A percentile compares a stretch with the other conserved stretches of the same genome.
These are phyloP conservation scores for Raddia distichophylla DNA, from an alignment of 176 grass and related monocot genomes.

Conservation along the genomic window DNA sequence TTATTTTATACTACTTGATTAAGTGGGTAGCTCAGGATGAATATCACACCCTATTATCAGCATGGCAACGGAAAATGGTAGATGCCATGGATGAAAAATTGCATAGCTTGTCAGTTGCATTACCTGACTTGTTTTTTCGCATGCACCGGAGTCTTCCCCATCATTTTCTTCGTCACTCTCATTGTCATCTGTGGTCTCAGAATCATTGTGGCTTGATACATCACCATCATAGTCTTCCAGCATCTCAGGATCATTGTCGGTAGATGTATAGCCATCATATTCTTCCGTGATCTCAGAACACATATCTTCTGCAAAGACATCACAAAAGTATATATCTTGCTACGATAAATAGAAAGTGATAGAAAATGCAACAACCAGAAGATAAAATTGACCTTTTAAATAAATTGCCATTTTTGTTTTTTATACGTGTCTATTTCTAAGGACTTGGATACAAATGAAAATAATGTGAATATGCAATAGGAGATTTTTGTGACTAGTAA, in stretches of 20 bases:
- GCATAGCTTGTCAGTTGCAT: background rate
- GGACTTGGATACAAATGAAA: too few relatives aligned
- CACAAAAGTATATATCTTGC: background rate
- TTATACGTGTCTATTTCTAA: too few relatives aligned
- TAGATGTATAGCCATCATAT: background rate
- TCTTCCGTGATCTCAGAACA: background rate
- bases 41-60: too few relatives aligned
- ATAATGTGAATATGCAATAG: too few relatives aligned
- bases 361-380: background rate
- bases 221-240: background rate
- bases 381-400: background rate
- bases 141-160: background rate
- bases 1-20: too few relatives aligned
- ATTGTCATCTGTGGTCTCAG: background rate
- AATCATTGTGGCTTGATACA: background rate
- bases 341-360: background rate
- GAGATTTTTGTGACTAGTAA: too few relatives aligned
- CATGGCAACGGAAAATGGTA: background rate
- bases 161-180: background rate
- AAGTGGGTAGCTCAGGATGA: too few relatives aligned
- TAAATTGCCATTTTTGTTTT: too few relatives aligned
- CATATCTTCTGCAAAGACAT: background rate
- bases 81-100: background rate
- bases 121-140: background rate
- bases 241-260: background rate